Evolutionary conservation across 139 green algal genomes (phyloP).

Genomic region (Mesotaenium endlicherianum): DNA sequence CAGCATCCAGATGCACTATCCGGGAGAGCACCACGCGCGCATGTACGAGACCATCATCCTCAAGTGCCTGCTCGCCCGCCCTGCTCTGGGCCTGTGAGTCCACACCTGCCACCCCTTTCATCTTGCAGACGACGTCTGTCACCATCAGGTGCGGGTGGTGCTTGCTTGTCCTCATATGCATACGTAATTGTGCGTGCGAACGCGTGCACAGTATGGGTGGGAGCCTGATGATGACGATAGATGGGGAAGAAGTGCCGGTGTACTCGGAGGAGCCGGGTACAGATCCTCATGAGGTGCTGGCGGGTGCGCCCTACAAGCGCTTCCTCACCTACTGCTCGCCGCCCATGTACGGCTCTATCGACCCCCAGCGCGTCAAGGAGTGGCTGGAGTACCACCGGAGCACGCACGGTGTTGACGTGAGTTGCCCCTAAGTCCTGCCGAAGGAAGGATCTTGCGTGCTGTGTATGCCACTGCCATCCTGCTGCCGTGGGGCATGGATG

Average conservation of each 20-base stretch:
- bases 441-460: background rate
- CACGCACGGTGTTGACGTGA: slow-evolving; percentile 23
- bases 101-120: background rate
- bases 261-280: slow-evolving; percentile 7
- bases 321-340: slow-evolving; percentile 32
- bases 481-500: background rate
- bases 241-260: background rate
- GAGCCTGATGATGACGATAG: slow-evolving; percentile 24
- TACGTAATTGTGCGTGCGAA: background rate
- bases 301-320: background rate
- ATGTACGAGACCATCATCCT: slow-evolving; percentile 2
- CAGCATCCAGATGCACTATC: background rate
- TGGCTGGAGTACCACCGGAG: slow-evolving; percentile 32
- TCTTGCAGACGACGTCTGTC: background rate
- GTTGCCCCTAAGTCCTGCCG: background rate
- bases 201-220: background rate
- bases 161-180: background rate
- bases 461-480: background rate
- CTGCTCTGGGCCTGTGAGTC: background rate
- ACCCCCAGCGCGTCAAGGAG: slow-evolving; percentile 19
- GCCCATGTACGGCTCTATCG: slow-evolving; percentile 16
- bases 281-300: background rate
- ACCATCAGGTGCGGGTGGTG: background rate
- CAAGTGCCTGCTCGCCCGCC: background rate
- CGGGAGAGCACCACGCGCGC: slow-evolving; percentile 13